Base-by-base conservation (phyloP, 1,284 basidiomycete genomes). In the Ganoderma meredithae region DNA sequence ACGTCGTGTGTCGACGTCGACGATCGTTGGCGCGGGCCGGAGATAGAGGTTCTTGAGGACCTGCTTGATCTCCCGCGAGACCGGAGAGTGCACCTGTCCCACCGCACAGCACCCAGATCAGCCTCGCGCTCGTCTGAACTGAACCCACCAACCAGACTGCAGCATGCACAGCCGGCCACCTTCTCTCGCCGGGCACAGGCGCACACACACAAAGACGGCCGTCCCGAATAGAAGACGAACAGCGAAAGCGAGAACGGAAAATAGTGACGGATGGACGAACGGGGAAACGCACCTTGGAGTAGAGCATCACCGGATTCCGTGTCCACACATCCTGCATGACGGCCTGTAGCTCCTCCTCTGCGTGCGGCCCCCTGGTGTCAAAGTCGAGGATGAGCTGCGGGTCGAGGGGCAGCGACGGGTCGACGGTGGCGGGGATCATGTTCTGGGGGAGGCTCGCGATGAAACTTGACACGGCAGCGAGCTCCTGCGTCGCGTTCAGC, bases 301-400 rank as follows among this genome's bases (percentile, higher is more conserved):
- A 91, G 19, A 96, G 81, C 70, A 96, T 87, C 59, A 95, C 86
- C 0, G 95, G 95, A 77, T 94, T 91, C 61, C 88, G 83, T 8
- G 84, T 76, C 91, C 94, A 95, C 39, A 84, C 82, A 62, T 83
- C 81, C 25, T 70, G 70, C 8, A 82, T 77, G 52, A 83, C 69
- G 10, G 77, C 74, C 25, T 76, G 76, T n/a, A 83, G 70, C 74
- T 83, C 81, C n/a, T 77, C 75, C 13, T 79, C 78, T 3, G 82
- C 79, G 47, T 82, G 76, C 36, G 80, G 75, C 70, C 83, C 81
- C 15, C 89, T 84, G 0, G 91, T 91, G 78, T 96, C 93, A 77
- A 96, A 96, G 75, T 94, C 95, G 64, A 96, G 85, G 13, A 96
- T 86, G 64, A 94, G 85, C 70, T 91, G 85, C 2, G 94, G 93